phyloP scores from a whole-genome alignment of 352 stramenopile species.

The Phytophthora rubi region DNA sequence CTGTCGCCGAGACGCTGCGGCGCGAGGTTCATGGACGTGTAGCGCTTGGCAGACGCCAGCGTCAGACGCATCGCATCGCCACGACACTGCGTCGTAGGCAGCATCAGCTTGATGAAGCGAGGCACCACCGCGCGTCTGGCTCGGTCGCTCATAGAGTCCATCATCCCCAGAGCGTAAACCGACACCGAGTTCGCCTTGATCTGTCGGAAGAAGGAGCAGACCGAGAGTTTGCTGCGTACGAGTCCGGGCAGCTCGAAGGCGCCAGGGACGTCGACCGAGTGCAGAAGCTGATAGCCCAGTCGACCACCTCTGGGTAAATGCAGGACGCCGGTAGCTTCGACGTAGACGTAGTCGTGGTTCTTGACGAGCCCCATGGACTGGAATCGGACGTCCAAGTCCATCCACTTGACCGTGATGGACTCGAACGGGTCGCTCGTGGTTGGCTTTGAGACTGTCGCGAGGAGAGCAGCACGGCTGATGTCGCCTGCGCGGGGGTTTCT shows the following conservation, averaged over 20 bases:
- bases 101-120: constrained; percentile 12
- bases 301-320: constrained; percentile 24
- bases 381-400: constrained; percentile 27
- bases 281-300: constrained; percentile 51
- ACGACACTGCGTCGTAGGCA: constrained; percentile 5
- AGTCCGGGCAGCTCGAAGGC: constrained; percentile 23
- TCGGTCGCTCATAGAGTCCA: constrained; percentile 22
- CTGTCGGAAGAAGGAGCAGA: constrained; percentile 39
- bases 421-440: constrained; percentile 42
- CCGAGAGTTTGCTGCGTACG: constrained; percentile 35
- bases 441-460: constrained; percentile 36
- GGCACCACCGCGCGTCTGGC: constrained; percentile 13
- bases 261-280: constrained; percentile 46
- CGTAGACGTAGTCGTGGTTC: constrained; percentile 45
- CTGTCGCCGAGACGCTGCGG: not conserved
- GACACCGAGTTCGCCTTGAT: constrained; percentile 15
- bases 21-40: not conserved
- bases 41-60: not conserved
- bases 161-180: constrained; percentile 23
- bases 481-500: constrained; percentile 30
- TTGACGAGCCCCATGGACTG: constrained; percentile 36
- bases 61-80: not conserved
- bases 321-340: constrained; percentile 44
- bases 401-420: constrained; percentile 27
- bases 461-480: constrained; percentile 34